Evolutionary conservation across 306 rosid genomes (phyloP).

Genomic region (Myrica gale): DNA sequence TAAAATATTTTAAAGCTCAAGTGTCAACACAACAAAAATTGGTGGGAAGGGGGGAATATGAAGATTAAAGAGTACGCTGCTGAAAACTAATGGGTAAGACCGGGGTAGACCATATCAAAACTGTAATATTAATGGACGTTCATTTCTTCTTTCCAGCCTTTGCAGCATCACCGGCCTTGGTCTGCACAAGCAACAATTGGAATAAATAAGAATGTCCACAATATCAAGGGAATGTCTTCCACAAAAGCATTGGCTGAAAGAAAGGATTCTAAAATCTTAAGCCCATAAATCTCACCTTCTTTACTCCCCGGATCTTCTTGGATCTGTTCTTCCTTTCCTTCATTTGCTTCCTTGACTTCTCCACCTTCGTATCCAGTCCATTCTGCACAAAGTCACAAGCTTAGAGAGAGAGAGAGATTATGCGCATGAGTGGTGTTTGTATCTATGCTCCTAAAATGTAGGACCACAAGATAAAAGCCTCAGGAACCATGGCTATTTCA

Average conservation of each 20-base stretch:
- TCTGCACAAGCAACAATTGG: slow-evolving; percentile 42
- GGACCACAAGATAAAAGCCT: no score
- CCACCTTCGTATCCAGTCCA: slow-evolving; percentile 83
- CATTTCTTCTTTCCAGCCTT: slow-evolving; percentile 87
- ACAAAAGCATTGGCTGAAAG: no score
- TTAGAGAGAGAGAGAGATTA: background rate
- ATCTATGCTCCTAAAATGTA: background rate
- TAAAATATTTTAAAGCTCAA: no score
- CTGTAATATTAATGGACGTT: slow-evolving; percentile 1
- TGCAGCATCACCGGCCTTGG: slow-evolving; percentile 89
- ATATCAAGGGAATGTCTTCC: background rate
- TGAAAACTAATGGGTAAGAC: no score
- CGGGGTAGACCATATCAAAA: no score
- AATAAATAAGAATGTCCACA: slow-evolving; percentile 6
- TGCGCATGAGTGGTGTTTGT: background rate
- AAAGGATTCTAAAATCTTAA: background rate
- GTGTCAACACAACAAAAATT: no score
- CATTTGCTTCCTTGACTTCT: slow-evolving; percentile 86
- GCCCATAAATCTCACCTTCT: slow-evolving; percentile 54
- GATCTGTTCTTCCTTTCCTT: slow-evolving; percentile 95
- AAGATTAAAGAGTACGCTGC: no score
- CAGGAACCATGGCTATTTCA: no score
- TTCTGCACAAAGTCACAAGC: slow-evolving; percentile 41
- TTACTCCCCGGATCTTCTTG: slow-evolving; percentile 88
- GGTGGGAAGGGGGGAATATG: no score